phyloP scores from a whole-genome alignment of 805 yeast species.

The Phaffomyces opuntiae region DNA sequence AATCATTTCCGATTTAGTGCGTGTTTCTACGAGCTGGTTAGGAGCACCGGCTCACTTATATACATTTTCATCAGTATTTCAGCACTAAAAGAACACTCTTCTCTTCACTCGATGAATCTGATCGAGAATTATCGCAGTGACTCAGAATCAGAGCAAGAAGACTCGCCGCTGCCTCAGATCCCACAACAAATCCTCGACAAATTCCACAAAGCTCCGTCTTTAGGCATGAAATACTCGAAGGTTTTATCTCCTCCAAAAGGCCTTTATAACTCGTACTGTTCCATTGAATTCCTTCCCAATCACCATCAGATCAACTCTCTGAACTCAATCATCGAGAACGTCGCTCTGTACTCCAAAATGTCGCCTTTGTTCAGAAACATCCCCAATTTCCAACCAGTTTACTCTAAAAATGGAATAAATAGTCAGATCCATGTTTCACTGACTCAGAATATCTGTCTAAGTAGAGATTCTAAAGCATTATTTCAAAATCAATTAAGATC shows the following conservation, averaged over 20 bases:
- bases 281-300: slow-evolving; percentile 7
- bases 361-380: slow-evolving; percentile 3
- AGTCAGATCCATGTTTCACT: slow-evolving; percentile 14
- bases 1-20: no score
- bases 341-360: slow-evolving; percentile 4
- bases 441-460: slow-evolving; percentile 1
- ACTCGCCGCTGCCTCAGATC: not conserved
- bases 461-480: not conserved
- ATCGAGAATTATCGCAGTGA: slow-evolving; percentile 5
- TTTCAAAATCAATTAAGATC: not conserved
- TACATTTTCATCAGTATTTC: not conserved
- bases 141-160: not conserved
- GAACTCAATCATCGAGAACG: not conserved
- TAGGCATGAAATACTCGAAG: slow-evolving; percentile 10
- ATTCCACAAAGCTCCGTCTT: slow-evolving; percentile 9
- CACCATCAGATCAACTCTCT: not conserved
- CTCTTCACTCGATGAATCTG: not conserved
- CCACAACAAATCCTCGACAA: slow-evolving; percentile 8
- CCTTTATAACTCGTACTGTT: slow-evolving; percentile 5
- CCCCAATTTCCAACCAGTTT: slow-evolving; percentile 5
- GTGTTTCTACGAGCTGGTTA: not conserved
- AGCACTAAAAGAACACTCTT: no score
- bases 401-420: slow-evolving; percentile 1
- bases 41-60: not conserved
- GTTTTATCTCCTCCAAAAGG: slow-evolving; percentile 6